phyloP scores from a whole-genome alignment of 768 basidiomycete species.

The Lyophyllum semitale region DNA sequence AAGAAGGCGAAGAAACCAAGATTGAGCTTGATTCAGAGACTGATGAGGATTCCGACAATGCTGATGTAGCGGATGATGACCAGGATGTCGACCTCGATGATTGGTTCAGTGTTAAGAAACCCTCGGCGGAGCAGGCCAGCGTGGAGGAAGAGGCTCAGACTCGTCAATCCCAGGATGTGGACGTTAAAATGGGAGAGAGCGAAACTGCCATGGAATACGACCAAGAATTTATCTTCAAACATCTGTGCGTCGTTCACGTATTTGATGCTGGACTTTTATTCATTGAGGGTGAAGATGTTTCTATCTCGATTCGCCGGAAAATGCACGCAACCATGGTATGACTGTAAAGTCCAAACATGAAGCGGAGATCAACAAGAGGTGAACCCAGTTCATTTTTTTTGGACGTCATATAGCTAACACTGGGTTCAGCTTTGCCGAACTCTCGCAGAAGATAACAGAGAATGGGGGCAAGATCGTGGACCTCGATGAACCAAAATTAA shows the following conservation, averaged over 20 bases:
- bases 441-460: conserved; percentile 52
- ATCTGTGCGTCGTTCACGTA: conserved; percentile 57
- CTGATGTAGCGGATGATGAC: conserved; percentile 46
- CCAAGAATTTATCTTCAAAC: conserved; percentile 74
- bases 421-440: conserved; percentile 51
- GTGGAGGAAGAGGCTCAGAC: neutral
- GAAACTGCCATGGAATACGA: conserved; percentile 77
- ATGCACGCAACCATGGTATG: conserved; percentile 70
- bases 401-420: conserved; percentile 4
- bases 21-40: conserved; percentile 57
- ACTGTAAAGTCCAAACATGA: conserved; percentile 53
- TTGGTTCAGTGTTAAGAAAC: conserved; percentile 37
- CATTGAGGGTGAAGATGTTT: conserved; percentile 58
- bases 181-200: conserved; percentile 72
- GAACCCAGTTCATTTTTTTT: conserved; percentile 15
- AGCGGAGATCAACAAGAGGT: conserved; percentile 57
- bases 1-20: conserved; percentile 22
- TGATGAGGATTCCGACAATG: conserved; percentile 72
- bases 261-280: neutral
- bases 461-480: conserved; percentile 77
- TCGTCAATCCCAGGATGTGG: conserved; percentile 16
- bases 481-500: conserved; percentile 76
- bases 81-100: conserved; percentile 37
- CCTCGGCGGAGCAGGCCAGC: conserved; percentile 7
- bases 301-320: conserved; percentile 83